A percentile compares a stretch with the other conserved stretches of the same genome.
Conservation (phyloP, 1,284 basidiomycete species). For the Pascua guehoae region DNA sequence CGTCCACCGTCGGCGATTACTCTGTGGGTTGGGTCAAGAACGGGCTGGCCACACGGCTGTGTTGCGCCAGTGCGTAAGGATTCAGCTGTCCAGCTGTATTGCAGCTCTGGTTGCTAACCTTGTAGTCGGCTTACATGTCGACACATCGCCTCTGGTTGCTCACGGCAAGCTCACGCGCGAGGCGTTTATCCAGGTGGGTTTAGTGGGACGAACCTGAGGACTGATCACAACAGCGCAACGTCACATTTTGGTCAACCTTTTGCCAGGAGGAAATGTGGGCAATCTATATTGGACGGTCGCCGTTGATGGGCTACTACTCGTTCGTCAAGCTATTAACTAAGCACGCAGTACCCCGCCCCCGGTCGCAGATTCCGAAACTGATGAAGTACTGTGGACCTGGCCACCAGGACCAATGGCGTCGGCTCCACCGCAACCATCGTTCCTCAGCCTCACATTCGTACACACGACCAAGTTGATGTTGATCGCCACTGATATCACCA, state of each 20-base stretch:
- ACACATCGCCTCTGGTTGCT: constrained; percentile 21
- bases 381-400: constrained; percentile 24
- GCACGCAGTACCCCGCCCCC: constrained; percentile 18
- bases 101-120: not conserved
- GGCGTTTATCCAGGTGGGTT: not conserved
- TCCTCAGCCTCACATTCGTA: constrained; percentile 10
- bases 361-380: constrained; percentile 18
- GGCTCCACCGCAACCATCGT: constrained; percentile 5
- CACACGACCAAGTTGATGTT: constrained; percentile 10
- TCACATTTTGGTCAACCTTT: constrained; percentile 30
- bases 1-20: constrained; percentile 51
- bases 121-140: constrained; percentile 28
- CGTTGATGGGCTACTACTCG: constrained; percentile 23
- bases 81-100: too few species aligned
- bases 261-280: constrained; percentile 34
- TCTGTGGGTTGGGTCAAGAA: constrained; percentile 28
- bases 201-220: too few species aligned
- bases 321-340: constrained; percentile 5
- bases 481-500: constrained; percentile 11
- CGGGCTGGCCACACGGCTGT: constrained; percentile 22
- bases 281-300: constrained; percentile 29
- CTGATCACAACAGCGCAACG: constrained; percentile 15
- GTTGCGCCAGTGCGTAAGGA: constrained; percentile 22
- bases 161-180: constrained; percentile 19
- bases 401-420: not conserved